phyloP scores from a whole-genome alignment of 306 rosid species.

The Medicago lupulina region DNA sequence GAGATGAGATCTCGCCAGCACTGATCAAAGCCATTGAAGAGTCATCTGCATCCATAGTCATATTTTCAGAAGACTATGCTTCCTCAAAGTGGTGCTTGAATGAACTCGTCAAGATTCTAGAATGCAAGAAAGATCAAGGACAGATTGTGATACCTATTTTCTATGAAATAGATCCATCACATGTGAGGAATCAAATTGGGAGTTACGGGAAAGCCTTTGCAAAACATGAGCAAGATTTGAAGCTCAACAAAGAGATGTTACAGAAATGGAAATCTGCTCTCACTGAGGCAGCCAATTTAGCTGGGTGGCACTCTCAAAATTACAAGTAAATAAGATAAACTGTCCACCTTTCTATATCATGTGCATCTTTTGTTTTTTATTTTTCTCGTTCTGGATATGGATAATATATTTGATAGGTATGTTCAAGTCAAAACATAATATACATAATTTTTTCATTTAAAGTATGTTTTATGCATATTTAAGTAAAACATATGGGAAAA shows the following conservation, averaged over 20 bases:
- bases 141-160: conserved; percentile 34
- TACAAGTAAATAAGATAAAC: background rate
- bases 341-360: background rate
- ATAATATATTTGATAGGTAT: background rate
- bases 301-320: conserved; percentile 6
- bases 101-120: conserved; percentile 19
- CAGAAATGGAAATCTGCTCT: conserved; percentile 32
- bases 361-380: no score
- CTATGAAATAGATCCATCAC: conserved; percentile 29
- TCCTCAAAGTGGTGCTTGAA: conserved; percentile 36
- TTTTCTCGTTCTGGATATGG: background rate
- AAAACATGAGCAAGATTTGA: background rate
- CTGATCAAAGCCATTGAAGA: conserved; percentile 7
- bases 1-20: background rate
- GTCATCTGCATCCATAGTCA: background rate
- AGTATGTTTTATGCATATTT: no score
- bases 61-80: conserved; percentile 17
- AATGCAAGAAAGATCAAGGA: background rate
- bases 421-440: no score
- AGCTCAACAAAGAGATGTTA: background rate
- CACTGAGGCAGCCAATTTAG: conserved; percentile 1
- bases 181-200: conserved; percentile 27
- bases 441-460: no score
- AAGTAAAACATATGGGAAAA: no score
- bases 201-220: background rate